Percentiles rank a stretch among this genome's conserved stretches.
phyloP scores from a whole-genome alignment of 2,329 filamentous ascomycete genomes.

The Trichophyton schoenleinii region DNA sequence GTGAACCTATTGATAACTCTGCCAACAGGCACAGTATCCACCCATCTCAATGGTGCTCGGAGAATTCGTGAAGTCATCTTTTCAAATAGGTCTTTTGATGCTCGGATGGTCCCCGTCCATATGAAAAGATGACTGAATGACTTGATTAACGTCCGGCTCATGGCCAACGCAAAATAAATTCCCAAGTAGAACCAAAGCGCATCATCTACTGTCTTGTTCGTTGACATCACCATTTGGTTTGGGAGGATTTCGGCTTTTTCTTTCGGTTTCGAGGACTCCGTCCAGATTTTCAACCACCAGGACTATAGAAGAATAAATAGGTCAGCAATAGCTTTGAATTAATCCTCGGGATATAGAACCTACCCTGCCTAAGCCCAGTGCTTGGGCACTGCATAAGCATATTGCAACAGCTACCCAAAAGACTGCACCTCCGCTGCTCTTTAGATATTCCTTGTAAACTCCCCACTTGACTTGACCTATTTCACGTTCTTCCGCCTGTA shows the following conservation, averaged over 20 bases:
- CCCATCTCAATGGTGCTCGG: conserved; percentile 74
- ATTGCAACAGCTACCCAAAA: conserved; percentile 2
- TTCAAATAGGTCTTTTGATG: conserved; percentile 62
- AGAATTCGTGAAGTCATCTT: conserved; percentile 61
- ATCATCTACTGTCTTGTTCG: neutral
- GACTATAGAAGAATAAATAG: neutral
- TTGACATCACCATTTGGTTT: neutral
- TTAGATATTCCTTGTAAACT: conserved; percentile 4
- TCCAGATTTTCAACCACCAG: conserved; percentile 4
- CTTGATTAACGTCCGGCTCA: conserved; percentile 47
- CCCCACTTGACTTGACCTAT: neutral
- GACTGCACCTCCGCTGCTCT: neutral
- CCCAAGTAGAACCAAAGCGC: conserved; percentile 19
- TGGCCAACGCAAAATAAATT: conserved; percentile 55
- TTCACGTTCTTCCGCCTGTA: neutral
- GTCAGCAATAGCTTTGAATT: neutral
- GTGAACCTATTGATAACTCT: conserved; percentile 86
- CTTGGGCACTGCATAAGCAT: neutral
- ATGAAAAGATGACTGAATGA: conserved; percentile 54
- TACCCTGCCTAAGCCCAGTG: neutral
- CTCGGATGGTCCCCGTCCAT: conserved; percentile 65
- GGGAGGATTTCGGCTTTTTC: neutral
- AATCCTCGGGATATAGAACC: neutral
- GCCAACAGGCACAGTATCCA: conserved; percentile 79
- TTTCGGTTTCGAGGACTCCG: neutral